phyloP scores from a whole-genome alignment of 2,329 filamentous ascomycete genomes.

The Xylariaceae sp. region DNA sequence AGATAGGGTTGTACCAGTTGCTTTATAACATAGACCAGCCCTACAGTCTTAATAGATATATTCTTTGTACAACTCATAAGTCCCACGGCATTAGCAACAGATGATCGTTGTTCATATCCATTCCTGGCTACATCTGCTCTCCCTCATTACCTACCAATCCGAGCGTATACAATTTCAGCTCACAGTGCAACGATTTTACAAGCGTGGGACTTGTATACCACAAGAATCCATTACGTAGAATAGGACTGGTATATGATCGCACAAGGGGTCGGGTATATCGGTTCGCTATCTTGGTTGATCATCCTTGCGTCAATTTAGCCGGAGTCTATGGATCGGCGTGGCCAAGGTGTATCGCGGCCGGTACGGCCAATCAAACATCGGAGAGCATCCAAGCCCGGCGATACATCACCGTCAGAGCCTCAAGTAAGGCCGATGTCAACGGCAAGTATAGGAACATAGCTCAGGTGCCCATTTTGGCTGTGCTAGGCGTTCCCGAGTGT shows the following conservation, averaged over 20 bases:
- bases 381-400: constrained; percentile 7
- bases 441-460: neutral
- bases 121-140: too few species aligned
- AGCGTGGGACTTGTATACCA: too few species aligned
- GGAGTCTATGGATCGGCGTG: constrained; percentile 11
- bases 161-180: too few species aligned
- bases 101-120: too few species aligned
- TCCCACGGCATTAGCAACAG: too few species aligned
- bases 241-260: neutral
- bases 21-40: too few species aligned
- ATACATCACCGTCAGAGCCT: constrained; percentile 8
- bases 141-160: too few species aligned
- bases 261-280: constrained; percentile 12
- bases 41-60: too few species aligned
- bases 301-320: constrained; percentile 14
- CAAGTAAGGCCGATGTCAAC: neutral
- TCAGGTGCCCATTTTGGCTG: constrained; percentile 11
- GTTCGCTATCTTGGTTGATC: neutral
- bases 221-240: neutral
- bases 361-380: constrained; percentile 7
- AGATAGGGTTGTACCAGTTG: too few species aligned
- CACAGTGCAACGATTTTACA: too few species aligned
- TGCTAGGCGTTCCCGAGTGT: constrained; percentile 1
- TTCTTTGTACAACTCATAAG: too few species aligned
- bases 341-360: constrained; percentile 11